Base-by-base conservation (phyloP, 2,329 filamentous ascomycete species). In the Mycosphaerella sp. region DNA sequence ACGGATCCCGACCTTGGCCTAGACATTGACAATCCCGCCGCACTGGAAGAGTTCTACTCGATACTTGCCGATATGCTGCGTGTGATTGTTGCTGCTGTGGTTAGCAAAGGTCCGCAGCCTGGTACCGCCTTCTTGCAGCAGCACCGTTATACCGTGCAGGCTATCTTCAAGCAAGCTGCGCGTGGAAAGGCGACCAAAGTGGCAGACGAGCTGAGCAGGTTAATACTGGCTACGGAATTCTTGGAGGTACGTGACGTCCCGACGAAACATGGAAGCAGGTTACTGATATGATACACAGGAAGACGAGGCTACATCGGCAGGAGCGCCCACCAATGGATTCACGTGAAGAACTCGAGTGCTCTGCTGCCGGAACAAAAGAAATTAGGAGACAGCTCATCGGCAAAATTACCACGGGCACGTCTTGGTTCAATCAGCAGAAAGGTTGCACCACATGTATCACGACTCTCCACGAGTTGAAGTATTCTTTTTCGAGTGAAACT, bases 1-100 rank as follows among this genome's bases (percentile, higher is more conserved):
- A 86, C 87, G 10, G 93, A 98, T 67, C 93, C 93, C 0, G 93
- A 98, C 68, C 82, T 98, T 49, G 89, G 94, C 54, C 82, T 90
- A 52, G 81, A 87, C 59, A 79, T 84, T 49, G 78, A 83, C 49
- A 84, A 89, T 60, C 74, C 80, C 3, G 76, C 79, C 52, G 85
- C 88, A 3, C 77, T 95, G 16, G 80, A 83, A 57, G 85, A 84
- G 64, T 94, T 94, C 71, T 97, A 95, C 70, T 79, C 83, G 42
- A 78, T 98, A 6, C 81, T 98, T 13, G 81, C 88, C 34, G 82
- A 86, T 49, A 79, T 95, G 7, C 78, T 93, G 34, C 83, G 89
- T 45, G 84, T 98, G 53, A 79, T 98, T 50, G 85, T 85, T 43
- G 85, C 88, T 3, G 85, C 88, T 0, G 81, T 96, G 12, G 78